These are phyloP conservation scores for Aspergillus calidoustus DNA, from an alignment of 2,329 filamentous ascomycete species.

Conservation along the genomic window DNA sequence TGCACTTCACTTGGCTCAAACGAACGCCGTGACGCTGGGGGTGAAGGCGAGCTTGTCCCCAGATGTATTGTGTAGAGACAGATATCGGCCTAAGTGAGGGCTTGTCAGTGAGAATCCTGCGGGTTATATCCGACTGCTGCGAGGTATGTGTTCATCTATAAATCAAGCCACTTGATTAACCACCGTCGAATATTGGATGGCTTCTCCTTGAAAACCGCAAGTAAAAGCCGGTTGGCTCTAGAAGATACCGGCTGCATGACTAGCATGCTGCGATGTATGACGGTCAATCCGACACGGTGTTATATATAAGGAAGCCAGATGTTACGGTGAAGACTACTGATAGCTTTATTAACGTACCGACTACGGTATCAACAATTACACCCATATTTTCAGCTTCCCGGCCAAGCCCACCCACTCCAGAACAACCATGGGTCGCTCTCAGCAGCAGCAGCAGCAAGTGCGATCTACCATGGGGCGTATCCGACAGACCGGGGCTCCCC, in stretches of 20 bases:
- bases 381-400: background rate
- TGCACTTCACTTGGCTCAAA: background rate
- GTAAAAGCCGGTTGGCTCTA: background rate
- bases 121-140: no score
- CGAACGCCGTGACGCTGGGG: conserved; percentile 2
- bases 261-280: conserved; percentile 2
- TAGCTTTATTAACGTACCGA: background rate
- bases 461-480: background rate
- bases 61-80: no score
- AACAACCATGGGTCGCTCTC: background rate
- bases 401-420: background rate
- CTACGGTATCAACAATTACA: background rate
- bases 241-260: conserved; percentile 1
- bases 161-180: background rate
- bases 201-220: conserved; percentile 1
- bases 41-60: no score
- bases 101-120: no score
- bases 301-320: background rate
- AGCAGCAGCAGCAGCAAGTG: background rate
- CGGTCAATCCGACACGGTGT: background rate
- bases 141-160: background rate
- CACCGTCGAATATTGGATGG: conserved; percentile 1
- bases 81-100: no score
- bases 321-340: background rate
- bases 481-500: background rate